Evolutionary conservation across 768 basidiomycete genomes (phyloP).

Genomic region (Roridomyces roridus): DNA sequence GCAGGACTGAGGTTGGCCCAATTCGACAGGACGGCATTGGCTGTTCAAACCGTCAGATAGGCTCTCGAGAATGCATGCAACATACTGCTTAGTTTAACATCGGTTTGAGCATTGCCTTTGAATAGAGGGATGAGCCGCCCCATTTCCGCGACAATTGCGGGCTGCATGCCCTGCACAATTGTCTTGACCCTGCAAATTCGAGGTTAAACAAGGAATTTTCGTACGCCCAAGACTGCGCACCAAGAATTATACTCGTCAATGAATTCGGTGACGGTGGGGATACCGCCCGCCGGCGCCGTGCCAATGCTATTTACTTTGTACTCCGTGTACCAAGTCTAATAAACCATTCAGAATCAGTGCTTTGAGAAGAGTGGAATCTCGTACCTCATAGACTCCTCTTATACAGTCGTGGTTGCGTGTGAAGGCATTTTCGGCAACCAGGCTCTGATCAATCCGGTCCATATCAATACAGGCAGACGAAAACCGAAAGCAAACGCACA

Average conservation of each 20-base stretch:
- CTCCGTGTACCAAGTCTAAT: slow-evolving; percentile 7
- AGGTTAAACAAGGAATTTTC: neutral
- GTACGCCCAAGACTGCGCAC: neutral
- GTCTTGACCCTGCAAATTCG: neutral
- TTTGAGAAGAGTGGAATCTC: neutral
- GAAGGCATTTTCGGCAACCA: neutral
- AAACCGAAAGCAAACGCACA: neutral
- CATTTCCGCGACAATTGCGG: neutral
- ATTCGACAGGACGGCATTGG: neutral
- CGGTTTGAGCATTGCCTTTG: neutral
- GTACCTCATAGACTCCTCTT: neutral
- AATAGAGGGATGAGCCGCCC: slow-evolving; percentile 2
- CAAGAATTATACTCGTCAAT: neutral
- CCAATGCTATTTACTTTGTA: neutral
- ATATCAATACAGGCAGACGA: neutral
- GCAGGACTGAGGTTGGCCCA: slow-evolving; percentile 1
- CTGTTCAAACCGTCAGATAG: neutral
- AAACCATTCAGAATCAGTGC: neutral
- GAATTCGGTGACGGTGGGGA: neutral
- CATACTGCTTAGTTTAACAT: slow-evolving; percentile 9
- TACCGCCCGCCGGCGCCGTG: too few species aligned
- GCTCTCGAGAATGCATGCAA: neutral
- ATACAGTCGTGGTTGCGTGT: neutral
- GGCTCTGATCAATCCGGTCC: neutral
- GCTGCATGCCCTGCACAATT: neutral